Conservation (phyloP, 2,329 filamentous ascomycete genomes). For the Sporothrix globosa region DNA sequence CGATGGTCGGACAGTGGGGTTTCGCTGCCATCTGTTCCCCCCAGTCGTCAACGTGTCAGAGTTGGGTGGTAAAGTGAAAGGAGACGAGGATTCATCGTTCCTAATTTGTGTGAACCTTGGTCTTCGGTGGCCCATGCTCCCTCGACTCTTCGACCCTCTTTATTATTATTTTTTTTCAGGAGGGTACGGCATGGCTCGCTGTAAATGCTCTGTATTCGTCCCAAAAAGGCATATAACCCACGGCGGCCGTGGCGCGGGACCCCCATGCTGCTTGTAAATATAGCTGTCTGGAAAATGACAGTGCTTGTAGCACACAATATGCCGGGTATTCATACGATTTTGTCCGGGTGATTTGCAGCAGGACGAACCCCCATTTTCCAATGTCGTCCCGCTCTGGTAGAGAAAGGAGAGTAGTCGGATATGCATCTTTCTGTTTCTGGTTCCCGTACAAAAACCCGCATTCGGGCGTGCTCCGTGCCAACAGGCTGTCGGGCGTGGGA, state of each 20-base stretch:
- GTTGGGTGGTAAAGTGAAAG: slow-evolving; percentile 5
- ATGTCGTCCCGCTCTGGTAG: slow-evolving; percentile 4
- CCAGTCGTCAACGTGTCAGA: slow-evolving; percentile 10
- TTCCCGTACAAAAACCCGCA: background rate
- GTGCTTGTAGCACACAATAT: background rate
- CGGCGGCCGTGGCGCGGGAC: slow-evolving; percentile 2
- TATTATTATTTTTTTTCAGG: background rate
- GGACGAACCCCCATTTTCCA: background rate
- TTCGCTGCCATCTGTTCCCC: background rate
- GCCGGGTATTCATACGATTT: background rate
- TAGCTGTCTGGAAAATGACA: no score
- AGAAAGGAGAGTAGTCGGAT: background rate
- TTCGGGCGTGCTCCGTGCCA: slow-evolving; percentile 3
- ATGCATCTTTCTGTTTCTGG: background rate
- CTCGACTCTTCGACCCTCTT: background rate
- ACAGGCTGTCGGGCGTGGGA: background rate
- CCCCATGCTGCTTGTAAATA: slow-evolving; percentile 8
- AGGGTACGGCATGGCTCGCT: slow-evolving; percentile 13
- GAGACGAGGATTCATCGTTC: slow-evolving; percentile 1
- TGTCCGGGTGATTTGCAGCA: background rate
- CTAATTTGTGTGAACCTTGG: background rate
- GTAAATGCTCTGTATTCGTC: slow-evolving; percentile 23
- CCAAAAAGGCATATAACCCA: slow-evolving; percentile 14
- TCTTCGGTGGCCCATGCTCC: background rate
- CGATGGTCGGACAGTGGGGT: slow-evolving; percentile 20